Percentiles rank a stretch among this genome's conserved stretches.
Conservation (phyloP, 768 basidiomycete genomes). For the Calocybe gangraenosa region DNA sequence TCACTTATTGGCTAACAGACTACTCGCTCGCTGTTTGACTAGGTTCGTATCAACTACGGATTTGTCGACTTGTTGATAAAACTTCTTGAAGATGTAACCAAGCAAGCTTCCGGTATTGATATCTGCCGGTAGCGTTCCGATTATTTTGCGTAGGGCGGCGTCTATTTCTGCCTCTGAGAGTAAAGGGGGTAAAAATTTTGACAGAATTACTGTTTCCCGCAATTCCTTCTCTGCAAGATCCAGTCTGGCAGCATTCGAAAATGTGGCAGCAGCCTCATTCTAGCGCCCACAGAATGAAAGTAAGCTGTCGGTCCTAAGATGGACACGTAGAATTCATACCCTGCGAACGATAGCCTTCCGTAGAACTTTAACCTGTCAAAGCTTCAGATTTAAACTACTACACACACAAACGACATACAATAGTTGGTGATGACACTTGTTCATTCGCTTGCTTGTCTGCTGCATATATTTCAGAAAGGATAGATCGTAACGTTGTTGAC, state of each 20-base stretch:
- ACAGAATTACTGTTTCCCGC: slow-evolving; percentile 51
- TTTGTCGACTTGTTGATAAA: slow-evolving; percentile 60
- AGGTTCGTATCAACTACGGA: slow-evolving; percentile 51
- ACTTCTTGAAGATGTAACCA: slow-evolving; percentile 56
- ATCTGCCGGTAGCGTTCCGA: slow-evolving; percentile 26
- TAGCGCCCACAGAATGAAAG: slow-evolving; percentile 21
- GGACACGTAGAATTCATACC: slow-evolving; percentile 35
- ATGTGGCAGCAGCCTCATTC: slow-evolving; percentile 59
- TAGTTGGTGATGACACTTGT: slow-evolving; percentile 41
- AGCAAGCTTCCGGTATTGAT: slow-evolving; percentile 30
- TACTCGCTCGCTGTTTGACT: slow-evolving; percentile 49
- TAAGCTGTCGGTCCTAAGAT: background rate
- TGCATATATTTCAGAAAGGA: slow-evolving; percentile 65
- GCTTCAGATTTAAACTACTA: no score
- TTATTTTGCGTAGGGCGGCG: slow-evolving; percentile 37
- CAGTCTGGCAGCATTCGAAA: slow-evolving; percentile 47
- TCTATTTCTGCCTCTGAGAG: slow-evolving; percentile 56
- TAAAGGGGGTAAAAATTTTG: slow-evolving; percentile 55
- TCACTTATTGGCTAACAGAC: slow-evolving; percentile 25
- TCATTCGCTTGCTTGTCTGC: slow-evolving; percentile 53
- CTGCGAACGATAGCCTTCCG: slow-evolving; percentile 56
- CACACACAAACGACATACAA: slow-evolving; percentile 37
- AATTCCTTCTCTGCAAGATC: slow-evolving; percentile 66
- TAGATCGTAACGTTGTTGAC: slow-evolving; percentile 60
- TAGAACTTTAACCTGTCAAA: slow-evolving; percentile 36